Evolutionary conservation across 768 basidiomycete genomes (phyloP), one percentile per base, ranked within the genome.

Genomic region (Boletus subcaerulescens): DNA sequence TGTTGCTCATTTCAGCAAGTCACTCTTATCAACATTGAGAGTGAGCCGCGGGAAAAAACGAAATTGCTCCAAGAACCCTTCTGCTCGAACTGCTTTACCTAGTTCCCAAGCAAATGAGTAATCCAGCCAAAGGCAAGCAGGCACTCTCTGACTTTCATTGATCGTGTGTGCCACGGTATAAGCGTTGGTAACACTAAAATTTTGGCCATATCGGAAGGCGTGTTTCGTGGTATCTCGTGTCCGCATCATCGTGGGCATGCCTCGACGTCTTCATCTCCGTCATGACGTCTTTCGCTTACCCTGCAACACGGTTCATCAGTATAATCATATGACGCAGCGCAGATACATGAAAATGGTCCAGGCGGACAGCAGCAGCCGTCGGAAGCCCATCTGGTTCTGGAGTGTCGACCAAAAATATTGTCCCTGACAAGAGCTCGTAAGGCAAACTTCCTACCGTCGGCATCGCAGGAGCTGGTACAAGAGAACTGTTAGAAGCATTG

Each of bases 131-230:
- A 36, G 40, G 35, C 31, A 41, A 35, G 11, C 18, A 42, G 9
- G 5, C 20, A 36, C 24, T 17, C 12, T 14, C 57, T 18, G 4
- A 68, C 68, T 66, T 65, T 69, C 66, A 8, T 68, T 69, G 33
- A 56, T 42, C 20, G 69, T 71, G 56, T 70, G 68, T 13, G 44
- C 39, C 29, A 62, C 77, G 13, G 67, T 67, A 53, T 81, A 80
- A 53, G 65, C 74, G 46, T 63, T 63, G 32, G 35, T 18, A 20
- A 32, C 48, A 33, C 61, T 18, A 56, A 52, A 60, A n/a, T n/a
- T n/a, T n/a, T 76, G 76, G 15, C 68, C 68, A 60, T 77, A 81
- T 40, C 78, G 77, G 68, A 77, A 77, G 51, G 79, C 79, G 56
- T 79, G 72, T 33, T 58, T 59, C 22, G 78, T 77, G 77, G 48